Percentiles rank a stretch among this genome's conserved stretches.
phyloP scores from a whole-genome alignment of 805 yeast species.

The Blastobotrys chiropterorum region DNA sequence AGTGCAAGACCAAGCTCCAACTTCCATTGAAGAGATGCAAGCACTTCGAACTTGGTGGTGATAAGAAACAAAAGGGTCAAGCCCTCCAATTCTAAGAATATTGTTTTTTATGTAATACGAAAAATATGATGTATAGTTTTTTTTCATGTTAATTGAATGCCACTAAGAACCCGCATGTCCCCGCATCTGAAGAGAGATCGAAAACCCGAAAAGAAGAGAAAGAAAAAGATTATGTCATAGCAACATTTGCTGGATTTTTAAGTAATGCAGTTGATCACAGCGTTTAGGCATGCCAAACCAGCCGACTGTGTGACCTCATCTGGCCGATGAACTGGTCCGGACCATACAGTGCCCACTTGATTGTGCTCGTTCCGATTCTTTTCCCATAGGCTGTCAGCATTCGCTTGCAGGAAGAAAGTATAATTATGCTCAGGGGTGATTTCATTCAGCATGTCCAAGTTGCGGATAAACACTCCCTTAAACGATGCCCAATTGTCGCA shows the following conservation, averaged over 20 bases:
- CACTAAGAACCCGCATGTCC: neutral
- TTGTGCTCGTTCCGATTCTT: neutral
- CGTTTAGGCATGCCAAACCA: neutral
- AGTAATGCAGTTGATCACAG: neutral
- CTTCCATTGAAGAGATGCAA: constrained; percentile 98
- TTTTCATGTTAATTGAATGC: constrained; percentile 1
- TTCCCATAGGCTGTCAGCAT: neutral
- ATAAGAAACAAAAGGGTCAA: constrained; percentile 99
- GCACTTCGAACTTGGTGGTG: constrained; percentile 99
- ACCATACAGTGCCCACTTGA: constrained; percentile 10
- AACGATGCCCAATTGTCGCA: constrained; percentile 9
- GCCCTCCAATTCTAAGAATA: constrained; percentile 92
- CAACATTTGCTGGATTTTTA: neutral
- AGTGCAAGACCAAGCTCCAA: constrained; percentile 98
- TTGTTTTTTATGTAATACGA: neutral
- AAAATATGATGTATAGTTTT: constrained; percentile 2
- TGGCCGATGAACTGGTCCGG: constrained; percentile 6
- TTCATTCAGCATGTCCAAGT: constrained; percentile 3
- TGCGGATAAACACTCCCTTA: constrained; percentile 11
- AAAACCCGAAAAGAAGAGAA: neutral
- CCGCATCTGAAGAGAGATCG: too few relatives aligned
- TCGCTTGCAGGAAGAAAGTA: neutral
- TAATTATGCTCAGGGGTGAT: neutral
- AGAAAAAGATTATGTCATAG: too few relatives aligned
- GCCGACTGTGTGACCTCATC: neutral